Base-by-base conservation (phyloP, 805 yeast genomes). In the Lipomyces chichibuensis region DNA sequence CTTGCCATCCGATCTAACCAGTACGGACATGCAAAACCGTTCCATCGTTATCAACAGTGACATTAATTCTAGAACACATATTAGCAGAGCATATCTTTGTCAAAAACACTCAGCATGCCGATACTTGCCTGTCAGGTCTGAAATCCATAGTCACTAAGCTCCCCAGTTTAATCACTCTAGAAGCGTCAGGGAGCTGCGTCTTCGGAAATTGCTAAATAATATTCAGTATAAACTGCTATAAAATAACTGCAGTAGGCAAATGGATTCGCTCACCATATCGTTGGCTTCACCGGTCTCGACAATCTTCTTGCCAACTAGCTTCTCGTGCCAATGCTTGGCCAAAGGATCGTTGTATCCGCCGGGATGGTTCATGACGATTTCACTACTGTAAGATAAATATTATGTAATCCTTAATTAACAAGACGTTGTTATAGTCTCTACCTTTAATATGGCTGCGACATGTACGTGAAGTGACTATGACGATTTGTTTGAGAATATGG, bases 91-190 rank as follows among this genome's bases (percentile, higher is more conserved):
- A 11, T 25, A 25, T 46, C 23, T n/a, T 13, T 20, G 13, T 17
- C 53, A 13, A 17, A 17, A 23, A 37, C 8, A 9, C 14, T 46
- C 35, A 23, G 23, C n/a, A 51, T n/a, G 14, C 46, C 25, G 3
- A n/a, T 20, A 63, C 69, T 13, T 46, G 70, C 73, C 73, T 60
- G 7, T 72, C 72, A 7, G 73, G 71, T 4, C 64, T 57, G 56
- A 70, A 71, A 53, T 73, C 75, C 63, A 71, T 65, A 3, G 75
- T 73, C 27, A 58, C 64, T 46, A 71, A 5, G n/a, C 63, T 55
- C 2, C 72, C 69, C 13, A 74, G 74, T 17, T 61, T 67, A 23
- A 73, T 46, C 29, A 73, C 70, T 54, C 75, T 62, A 60, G 59
- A 57, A 2, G 74, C 68, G 43, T 53, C 39, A 1, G 75, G 75